These are phyloP conservation scores for Pyronema domesticum DNA, from an alignment of 495 filamentous ascomycete genomes.

Conservation along the genomic window DNA sequence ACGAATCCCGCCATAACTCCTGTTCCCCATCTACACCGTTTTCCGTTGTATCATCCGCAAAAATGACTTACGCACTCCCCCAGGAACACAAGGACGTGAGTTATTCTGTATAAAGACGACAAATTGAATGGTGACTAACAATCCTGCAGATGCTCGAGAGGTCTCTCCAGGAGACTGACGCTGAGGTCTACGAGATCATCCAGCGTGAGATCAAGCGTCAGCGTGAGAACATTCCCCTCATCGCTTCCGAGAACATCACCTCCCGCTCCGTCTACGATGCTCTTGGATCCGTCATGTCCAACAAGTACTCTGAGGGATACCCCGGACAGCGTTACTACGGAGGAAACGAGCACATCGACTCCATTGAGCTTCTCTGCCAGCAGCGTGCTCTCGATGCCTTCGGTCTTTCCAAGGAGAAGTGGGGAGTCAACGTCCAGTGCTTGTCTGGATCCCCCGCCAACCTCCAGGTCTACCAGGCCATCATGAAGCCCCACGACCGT, in stretches of 20 bases:
- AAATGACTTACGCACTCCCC: slow-evolving; percentile 59
- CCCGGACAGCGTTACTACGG: slow-evolving; percentile 98
- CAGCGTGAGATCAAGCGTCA: slow-evolving; percentile 91
- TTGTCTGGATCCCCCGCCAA: slow-evolving; percentile 87
- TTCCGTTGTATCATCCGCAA: slow-evolving; percentile 3
- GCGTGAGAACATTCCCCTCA: slow-evolving; percentile 94
- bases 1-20: background rate
- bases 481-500: slow-evolving; percentile 91
- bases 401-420: slow-evolving; percentile 66
- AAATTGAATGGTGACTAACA: slow-evolving; percentile 34
- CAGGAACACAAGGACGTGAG: slow-evolving; percentile 75
- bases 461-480: slow-evolving; percentile 94
- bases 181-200: slow-evolving; percentile 89
- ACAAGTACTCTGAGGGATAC: slow-evolving; percentile 99
- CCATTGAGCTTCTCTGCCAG: slow-evolving; percentile 92
- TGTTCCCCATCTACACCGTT: background rate
- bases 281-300: slow-evolving; percentile 77
- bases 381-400: slow-evolving; percentile 85
- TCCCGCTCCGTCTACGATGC: slow-evolving; percentile 80
- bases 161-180: slow-evolving; percentile 65
- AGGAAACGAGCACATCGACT: slow-evolving; percentile 96
- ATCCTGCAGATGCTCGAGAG: slow-evolving; percentile 66
- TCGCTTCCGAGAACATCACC: slow-evolving; percentile 84
- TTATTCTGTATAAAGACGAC: slow-evolving; percentile 8
- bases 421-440: slow-evolving; percentile 98